phyloP scores from a whole-genome alignment of 2,329 filamentous ascomycete species.

The Pyrenochaeta sp. region DNA sequence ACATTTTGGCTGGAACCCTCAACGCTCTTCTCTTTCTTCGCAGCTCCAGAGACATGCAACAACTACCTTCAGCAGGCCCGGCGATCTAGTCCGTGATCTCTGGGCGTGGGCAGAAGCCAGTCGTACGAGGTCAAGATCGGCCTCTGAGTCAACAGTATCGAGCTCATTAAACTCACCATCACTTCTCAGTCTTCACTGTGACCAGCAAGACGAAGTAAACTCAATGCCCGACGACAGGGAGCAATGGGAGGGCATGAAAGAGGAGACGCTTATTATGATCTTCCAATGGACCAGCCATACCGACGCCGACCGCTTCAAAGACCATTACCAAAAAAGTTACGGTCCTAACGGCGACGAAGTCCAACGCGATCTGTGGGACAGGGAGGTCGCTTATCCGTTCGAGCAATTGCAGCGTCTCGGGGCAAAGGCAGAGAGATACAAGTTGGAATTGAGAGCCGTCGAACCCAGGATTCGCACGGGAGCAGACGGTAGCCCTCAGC shows the following conservation, averaged over 20 bases:
- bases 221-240: background rate
- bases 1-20: conserved; percentile 42
- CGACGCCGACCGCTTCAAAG: conserved; percentile 40
- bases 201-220: background rate
- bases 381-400: conserved; percentile 36
- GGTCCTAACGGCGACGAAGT: conserved; percentile 34
- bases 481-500: conserved; percentile 8
- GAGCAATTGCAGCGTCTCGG: conserved; percentile 33
- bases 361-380: conserved; percentile 34
- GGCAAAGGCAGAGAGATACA: conserved; percentile 31
- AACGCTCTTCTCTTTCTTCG: conserved; percentile 30
- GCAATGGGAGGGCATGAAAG: conserved; percentile 7
- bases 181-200: background rate
- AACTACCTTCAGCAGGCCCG: conserved; percentile 31
- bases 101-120: conserved; percentile 41
- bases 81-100: conserved; percentile 39
- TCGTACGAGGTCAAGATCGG: conserved; percentile 13
- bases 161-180: background rate
- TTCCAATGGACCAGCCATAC: conserved; percentile 40
- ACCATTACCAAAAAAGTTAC: conserved; percentile 36
- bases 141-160: conserved; percentile 10
- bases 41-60: conserved; percentile 24
- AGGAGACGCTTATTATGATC: conserved; percentile 41
- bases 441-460: conserved; percentile 37
- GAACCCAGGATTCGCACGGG: conserved; percentile 26